Percentiles rank a stretch among this genome's conserved stretches.
These are phyloP conservation scores for Entomortierella beljakovae DNA, from an alignment of 192 early-diverging fungal species.

Conservation along the genomic window DNA sequence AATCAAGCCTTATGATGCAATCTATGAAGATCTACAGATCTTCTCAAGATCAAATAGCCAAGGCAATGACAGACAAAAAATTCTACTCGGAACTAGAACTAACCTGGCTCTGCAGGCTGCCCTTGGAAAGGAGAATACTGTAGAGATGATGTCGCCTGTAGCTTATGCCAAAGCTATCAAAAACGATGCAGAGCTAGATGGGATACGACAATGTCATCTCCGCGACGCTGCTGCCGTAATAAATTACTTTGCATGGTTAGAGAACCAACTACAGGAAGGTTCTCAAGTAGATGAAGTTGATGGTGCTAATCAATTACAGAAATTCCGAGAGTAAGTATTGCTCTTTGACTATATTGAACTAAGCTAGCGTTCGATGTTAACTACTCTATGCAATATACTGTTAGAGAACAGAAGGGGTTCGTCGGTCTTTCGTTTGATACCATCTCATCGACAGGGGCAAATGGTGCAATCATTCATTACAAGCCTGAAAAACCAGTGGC, in stretches of 20 bases:
- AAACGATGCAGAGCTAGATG: slow-evolving; percentile 88
- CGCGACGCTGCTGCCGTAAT: slow-evolving; percentile 92
- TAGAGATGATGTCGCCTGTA: slow-evolving; percentile 74
- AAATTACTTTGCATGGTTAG: slow-evolving; percentile 90
- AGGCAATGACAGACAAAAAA: slow-evolving; percentile 25
- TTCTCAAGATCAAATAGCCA: slow-evolving; percentile 24
- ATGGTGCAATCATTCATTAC: slow-evolving; percentile 98
- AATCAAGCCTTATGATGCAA: slow-evolving; percentile 74
- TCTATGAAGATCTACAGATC: slow-evolving; percentile 78
- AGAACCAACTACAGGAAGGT: slow-evolving; percentile 80
- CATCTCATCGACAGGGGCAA: slow-evolving; percentile 94
- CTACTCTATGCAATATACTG: not conserved
- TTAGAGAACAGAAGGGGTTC: slow-evolving; percentile 76
- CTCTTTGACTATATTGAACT: not conserved
- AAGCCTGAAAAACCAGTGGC: slow-evolving; percentile 85
- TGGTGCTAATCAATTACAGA: slow-evolving; percentile 86
- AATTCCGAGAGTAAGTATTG: slow-evolving; percentile 67
- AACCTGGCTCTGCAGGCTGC: slow-evolving; percentile 27
- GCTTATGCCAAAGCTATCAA: slow-evolving; percentile 91
- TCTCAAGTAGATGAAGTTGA: slow-evolving; percentile 80
- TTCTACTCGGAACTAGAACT: slow-evolving; percentile 23
- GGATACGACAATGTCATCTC: slow-evolving; percentile 91
- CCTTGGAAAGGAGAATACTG: slow-evolving; percentile 53
- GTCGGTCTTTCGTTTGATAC: slow-evolving; percentile 96
- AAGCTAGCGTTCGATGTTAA: not conserved